Evolutionary conservation across 352 stramenopile species (phyloP).

Genomic region (Phytophthora pini): DNA sequence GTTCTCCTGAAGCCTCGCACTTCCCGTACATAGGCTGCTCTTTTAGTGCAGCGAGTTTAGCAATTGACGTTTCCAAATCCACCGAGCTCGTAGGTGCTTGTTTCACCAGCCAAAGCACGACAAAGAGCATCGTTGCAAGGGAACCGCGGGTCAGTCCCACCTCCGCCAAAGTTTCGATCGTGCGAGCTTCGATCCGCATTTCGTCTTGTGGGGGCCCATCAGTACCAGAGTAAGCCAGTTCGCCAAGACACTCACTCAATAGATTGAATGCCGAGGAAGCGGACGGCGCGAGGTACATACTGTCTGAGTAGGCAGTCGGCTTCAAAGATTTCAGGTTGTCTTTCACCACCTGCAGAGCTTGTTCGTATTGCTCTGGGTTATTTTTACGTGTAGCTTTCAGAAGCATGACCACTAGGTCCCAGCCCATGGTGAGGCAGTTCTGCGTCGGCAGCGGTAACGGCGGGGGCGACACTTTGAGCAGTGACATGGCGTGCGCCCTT

Average conservation of each 20-base stretch:
- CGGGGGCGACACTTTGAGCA: conserved; percentile 74
- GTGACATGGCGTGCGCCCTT: conserved; percentile 59
- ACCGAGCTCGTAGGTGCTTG: conserved; percentile 51
- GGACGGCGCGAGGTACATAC: conserved; percentile 84
- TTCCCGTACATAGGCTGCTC: conserved; percentile 90
- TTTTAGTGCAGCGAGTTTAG: conserved; percentile 80
- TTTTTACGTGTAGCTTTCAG: conserved; percentile 71
- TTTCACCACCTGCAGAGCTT: conserved; percentile 80
- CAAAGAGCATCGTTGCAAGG: conserved; percentile 71
- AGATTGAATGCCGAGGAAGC: conserved; percentile 76
- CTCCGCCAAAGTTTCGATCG: conserved; percentile 80
- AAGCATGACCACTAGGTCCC: conserved; percentile 79
- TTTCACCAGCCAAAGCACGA: conserved; percentile 77
- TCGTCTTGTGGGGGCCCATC: conserved; percentile 31
- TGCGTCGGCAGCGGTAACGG: conserved; percentile 83
- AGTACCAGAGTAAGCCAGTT: conserved; percentile 39
- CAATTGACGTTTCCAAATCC: conserved; percentile 59
- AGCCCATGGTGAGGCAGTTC: conserved; percentile 85
- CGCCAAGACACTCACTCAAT: conserved; percentile 72
- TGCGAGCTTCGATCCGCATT: conserved; percentile 45
- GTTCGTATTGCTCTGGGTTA: conserved; percentile 72
- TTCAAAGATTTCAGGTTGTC: conserved; percentile 73
- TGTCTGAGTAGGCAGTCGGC: conserved; percentile 80
- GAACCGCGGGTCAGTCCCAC: conserved; percentile 77
- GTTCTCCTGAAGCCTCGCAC: conserved; percentile 82